These are phyloP conservation scores for Ascobolus immersus DNA, from an alignment of 495 filamentous ascomycete species.

Conservation along the genomic window DNA sequence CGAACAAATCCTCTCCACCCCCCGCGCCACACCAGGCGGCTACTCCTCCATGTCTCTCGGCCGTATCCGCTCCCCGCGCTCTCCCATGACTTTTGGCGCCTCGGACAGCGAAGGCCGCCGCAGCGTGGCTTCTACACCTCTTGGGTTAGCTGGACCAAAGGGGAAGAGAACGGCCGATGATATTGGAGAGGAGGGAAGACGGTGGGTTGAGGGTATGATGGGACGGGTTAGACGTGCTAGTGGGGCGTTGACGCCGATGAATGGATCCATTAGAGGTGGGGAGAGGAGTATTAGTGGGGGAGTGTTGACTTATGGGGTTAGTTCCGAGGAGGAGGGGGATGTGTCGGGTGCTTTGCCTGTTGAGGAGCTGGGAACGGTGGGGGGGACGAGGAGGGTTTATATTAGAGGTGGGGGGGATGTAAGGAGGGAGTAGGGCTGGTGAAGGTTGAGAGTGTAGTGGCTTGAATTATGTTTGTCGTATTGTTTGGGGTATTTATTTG, in stretches of 20 bases:
- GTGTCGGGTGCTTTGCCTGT: not conserved
- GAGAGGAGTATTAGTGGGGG: not conserved
- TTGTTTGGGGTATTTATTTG: too few species aligned
- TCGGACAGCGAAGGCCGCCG: too few species aligned
- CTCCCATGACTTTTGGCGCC: too few species aligned
- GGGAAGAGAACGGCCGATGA: conserved; percentile 28
- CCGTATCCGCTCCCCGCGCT: too few species aligned
- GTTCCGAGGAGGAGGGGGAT: not conserved
- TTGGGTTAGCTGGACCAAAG: conserved; percentile 38
- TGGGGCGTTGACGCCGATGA: conserved; percentile 16
- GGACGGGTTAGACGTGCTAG: conserved; percentile 35
- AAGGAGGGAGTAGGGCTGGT: too few species aligned
- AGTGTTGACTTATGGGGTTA: not conserved
- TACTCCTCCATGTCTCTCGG: too few species aligned
- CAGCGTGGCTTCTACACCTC: conserved; percentile 22
- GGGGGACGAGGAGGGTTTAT: conserved; percentile 1
- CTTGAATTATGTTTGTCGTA: too few species aligned
- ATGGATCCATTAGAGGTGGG: conserved; percentile 3
- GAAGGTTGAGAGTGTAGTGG: too few species aligned
- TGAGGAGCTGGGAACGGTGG: not conserved
- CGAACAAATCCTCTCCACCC: too few species aligned
- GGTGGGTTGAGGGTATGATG: conserved; percentile 51
- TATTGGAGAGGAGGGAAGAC: conserved; percentile 35
- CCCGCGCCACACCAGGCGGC: too few species aligned
- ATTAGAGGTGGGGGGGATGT: too few species aligned